phyloP scores from a whole-genome alignment of 495 filamentous ascomycete genomes.

The Cladorrhinum samala region DNA sequence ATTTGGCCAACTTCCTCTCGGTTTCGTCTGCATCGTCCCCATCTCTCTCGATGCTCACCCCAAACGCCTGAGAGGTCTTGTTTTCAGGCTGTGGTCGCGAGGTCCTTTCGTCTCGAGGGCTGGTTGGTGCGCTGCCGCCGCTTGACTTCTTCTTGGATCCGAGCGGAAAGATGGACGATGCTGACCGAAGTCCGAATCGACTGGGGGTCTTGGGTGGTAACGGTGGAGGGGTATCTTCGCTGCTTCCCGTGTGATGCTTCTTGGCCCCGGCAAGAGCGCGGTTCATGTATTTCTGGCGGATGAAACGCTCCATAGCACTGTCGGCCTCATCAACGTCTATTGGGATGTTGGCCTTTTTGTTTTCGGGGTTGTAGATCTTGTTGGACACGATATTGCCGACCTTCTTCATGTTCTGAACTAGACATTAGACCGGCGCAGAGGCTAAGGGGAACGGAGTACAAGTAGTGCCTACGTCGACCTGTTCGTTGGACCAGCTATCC shows the following conservation, averaged over 20 bases:
- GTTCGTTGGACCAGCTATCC: slow-evolving; percentile 92
- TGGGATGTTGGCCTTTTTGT: slow-evolving; percentile 72
- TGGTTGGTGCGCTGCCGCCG: slow-evolving; percentile 15
- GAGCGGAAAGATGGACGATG: slow-evolving; percentile 61
- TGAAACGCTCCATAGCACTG: slow-evolving; percentile 86
- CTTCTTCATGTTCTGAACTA: slow-evolving; percentile 75
- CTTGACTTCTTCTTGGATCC: slow-evolving; percentile 35
- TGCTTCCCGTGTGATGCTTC: slow-evolving; percentile 39
- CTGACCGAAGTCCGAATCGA: slow-evolving; percentile 69
- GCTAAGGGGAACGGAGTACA: not conserved
- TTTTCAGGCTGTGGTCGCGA: slow-evolving; percentile 34
- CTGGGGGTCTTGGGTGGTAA: slow-evolving; percentile 77
- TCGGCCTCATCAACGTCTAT: slow-evolving; percentile 88
- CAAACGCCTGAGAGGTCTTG: slow-evolving; percentile 61
- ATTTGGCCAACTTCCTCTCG: slow-evolving; percentile 63
- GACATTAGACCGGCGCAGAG: slow-evolving; percentile 16
- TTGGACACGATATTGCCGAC: slow-evolving; percentile 83
- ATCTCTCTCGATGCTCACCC: slow-evolving; percentile 51
- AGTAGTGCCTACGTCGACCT: slow-evolving; percentile 71
- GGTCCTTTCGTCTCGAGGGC: slow-evolving; percentile 20
- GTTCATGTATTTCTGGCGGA: slow-evolving; percentile 85
- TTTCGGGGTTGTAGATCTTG: slow-evolving; percentile 77
- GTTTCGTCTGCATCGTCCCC: slow-evolving; percentile 41
- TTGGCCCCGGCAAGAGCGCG: slow-evolving; percentile 29
- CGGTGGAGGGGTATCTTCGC: slow-evolving; percentile 62